Evolutionary conservation across 805 yeast genomes (phyloP).

Genomic region (Wickerhamiella sergipiensis): DNA sequence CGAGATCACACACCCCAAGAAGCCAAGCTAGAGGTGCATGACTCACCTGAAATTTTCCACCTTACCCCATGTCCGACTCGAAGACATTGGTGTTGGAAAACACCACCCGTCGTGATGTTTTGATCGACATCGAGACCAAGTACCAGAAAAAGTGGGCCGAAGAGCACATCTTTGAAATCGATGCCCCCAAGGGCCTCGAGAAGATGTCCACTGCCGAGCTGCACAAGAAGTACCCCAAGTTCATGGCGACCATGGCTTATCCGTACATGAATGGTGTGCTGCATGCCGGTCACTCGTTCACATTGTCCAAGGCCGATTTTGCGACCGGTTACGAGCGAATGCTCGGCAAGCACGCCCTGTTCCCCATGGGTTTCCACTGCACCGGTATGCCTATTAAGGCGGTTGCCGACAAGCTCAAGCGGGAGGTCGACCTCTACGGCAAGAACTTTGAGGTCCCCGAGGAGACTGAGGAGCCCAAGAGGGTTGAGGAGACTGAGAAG

Average conservation of each 20-base stretch:
- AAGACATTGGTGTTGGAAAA: slow-evolving; percentile 28
- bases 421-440: slow-evolving; percentile 90
- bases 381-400: slow-evolving; percentile 97
- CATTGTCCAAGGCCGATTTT: slow-evolving; percentile 86
- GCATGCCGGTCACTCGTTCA: slow-evolving; percentile 96
- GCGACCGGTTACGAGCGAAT: slow-evolving; percentile 88
- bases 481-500: slow-evolving; percentile 15
- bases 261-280: slow-evolving; percentile 98
- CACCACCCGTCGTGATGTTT: slow-evolving; percentile 90
- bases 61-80: slow-evolving; percentile 10
- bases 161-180: slow-evolving; percentile 70
- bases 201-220: slow-evolving; percentile 52
- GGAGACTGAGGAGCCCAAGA: slow-evolving; percentile 27
- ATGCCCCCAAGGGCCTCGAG: slow-evolving; percentile 56
- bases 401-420: slow-evolving; percentile 83
- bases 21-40: not conserved
- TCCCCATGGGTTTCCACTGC: slow-evolving; percentile 97
- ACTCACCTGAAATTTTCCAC: not conserved
- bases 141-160: slow-evolving; percentile 82
- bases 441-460: slow-evolving; percentile 39
- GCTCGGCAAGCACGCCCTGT: slow-evolving; percentile 82
- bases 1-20: no score
- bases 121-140: slow-evolving; percentile 76
- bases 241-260: slow-evolving; percentile 88
- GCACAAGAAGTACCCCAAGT: slow-evolving; percentile 70